phyloP scores from a whole-genome alignment of 164 flowering plant genomes.

The Tetracentron sinense region DNA sequence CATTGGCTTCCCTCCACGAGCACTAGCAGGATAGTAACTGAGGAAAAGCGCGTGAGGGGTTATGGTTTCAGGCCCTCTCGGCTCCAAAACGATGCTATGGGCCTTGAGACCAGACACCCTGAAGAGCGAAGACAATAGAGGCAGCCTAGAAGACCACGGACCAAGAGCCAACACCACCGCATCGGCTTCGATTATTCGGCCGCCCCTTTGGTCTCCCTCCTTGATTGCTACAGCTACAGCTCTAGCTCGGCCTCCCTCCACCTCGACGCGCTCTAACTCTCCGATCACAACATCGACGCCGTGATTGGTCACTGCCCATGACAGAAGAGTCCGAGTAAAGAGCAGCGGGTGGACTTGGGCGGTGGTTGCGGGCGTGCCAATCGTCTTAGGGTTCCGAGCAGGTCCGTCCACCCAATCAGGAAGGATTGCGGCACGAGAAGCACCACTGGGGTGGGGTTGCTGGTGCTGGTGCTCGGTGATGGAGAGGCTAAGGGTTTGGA shows the following conservation, averaged over 20 bases:
- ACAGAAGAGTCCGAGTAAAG: conserved; percentile 54
- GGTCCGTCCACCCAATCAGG: conserved; percentile 83
- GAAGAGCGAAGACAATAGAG: conserved; percentile 47
- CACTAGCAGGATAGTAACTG: conserved; percentile 45
- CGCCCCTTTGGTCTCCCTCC: conserved; percentile 17
- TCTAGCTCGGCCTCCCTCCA: conserved; percentile 40
- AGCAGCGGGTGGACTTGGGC: conserved; percentile 92
- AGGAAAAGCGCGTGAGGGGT: conserved; percentile 84
- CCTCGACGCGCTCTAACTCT: conserved; percentile 56
- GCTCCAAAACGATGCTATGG: conserved; percentile 81
- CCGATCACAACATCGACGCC: conserved; percentile 76
- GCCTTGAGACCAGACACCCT: conserved; percentile 74
- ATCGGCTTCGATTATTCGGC: conserved; percentile 46
- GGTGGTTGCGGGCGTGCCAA: conserved; percentile 75
- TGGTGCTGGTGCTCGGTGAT: conserved; percentile 32
- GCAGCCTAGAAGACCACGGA: conserved; percentile 72
- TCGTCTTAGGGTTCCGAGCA: conserved; percentile 34
- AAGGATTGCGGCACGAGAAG: conserved; percentile 5
- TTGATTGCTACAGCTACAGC: conserved; percentile 59
- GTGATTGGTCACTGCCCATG: conserved; percentile 45
- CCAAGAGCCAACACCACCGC: conserved; percentile 85
- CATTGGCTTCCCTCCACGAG: conserved; percentile 49
- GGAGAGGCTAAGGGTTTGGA: conserved; percentile 61
- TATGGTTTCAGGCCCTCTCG: conserved; percentile 50
- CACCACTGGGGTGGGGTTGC: neutral